Base-by-base conservation (phyloP, 1,284 basidiomycete genomes). In the Volvariella volvacea region DNA sequence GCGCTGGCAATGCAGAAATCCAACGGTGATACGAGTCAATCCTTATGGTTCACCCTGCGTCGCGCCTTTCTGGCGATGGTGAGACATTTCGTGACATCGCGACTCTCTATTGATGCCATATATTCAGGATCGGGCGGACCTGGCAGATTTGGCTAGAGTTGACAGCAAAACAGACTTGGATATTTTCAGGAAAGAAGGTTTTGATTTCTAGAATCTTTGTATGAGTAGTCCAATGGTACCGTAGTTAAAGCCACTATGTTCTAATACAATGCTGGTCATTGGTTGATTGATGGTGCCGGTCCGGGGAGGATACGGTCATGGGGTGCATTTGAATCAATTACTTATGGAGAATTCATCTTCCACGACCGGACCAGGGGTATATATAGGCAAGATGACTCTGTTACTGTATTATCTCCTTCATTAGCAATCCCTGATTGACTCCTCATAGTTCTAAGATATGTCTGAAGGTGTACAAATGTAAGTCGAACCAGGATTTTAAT, bases 11-110 rank as follows among this genome's bases (percentile, higher is more conserved):
- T 97, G 55, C 95, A 84, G 60, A 78, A 83, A 31, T 73, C 74
- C 0, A 76, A 70, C 44, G 78, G 74, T 32, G 79, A 81, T 47
- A 87, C 88, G 40, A 91, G 85, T 53, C 80, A 86, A 49, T 86
- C 90, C 51, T 70, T 99, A 21, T 98, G 94, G 95, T 76, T 79
- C 48, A 98, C 95, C n/a, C 74, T 99, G 21, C 77, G 91, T 47
- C 76, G 94, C 36, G 83, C 91, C 15, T 79, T 96, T 52, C 58
- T 83, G 39, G 74, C 82, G 30, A 87, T 96, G 89, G 91, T 88
- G 52, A 52, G 17, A 15, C 41, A 10, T n/a, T 30, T 41, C 19
- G 51, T 39, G 22, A 7, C 42, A 30, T 31, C 36, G 8, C 17
- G 21, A 22, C 9, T 33, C 14, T 19, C 16, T 22, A 38, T 20